These are phyloP conservation scores for Croton laevigatus DNA, from an alignment of 441 rosid species.

Conservation along the genomic window DNA sequence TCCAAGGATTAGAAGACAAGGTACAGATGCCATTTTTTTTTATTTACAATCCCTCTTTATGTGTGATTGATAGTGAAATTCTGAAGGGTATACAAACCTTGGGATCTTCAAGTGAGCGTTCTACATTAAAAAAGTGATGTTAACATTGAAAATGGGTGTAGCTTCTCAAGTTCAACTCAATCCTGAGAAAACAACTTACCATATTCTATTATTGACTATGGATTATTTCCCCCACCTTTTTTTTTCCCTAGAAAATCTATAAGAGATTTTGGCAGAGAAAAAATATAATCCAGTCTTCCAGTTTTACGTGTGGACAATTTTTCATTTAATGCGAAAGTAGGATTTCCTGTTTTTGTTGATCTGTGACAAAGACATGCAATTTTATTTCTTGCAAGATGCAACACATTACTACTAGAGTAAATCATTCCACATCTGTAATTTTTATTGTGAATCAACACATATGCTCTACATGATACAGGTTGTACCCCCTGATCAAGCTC, in stretches of 20 bases:
- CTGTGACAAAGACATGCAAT: neutral
- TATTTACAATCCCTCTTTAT: neutral
- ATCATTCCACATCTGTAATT: neutral
- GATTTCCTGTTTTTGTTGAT: neutral
- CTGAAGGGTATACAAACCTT: neutral
- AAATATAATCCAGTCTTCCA: neutral
- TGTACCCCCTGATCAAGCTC: conserved; percentile 82
- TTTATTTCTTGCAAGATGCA: neutral
- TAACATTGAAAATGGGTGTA: neutral
- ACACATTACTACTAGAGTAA: neutral
- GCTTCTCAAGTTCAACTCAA: neutral
- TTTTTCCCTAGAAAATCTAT: neutral
- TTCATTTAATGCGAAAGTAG: neutral
- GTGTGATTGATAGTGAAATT: neutral
- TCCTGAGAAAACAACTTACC: neutral
- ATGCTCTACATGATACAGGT: conserved; percentile 42
- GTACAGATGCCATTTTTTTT: conserved; percentile 27
- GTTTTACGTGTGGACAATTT: neutral
- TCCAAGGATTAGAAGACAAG: conserved; percentile 96
- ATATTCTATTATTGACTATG: neutral
- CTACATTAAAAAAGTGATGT: too few relatives aligned
- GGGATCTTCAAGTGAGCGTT: neutral
- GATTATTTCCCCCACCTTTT: neutral
- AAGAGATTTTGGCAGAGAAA: neutral
- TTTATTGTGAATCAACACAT: neutral